These are phyloP conservation scores for Neolentinus lepideus DNA, from an alignment of 1,284 basidiomycete species.

Conservation along the genomic window DNA sequence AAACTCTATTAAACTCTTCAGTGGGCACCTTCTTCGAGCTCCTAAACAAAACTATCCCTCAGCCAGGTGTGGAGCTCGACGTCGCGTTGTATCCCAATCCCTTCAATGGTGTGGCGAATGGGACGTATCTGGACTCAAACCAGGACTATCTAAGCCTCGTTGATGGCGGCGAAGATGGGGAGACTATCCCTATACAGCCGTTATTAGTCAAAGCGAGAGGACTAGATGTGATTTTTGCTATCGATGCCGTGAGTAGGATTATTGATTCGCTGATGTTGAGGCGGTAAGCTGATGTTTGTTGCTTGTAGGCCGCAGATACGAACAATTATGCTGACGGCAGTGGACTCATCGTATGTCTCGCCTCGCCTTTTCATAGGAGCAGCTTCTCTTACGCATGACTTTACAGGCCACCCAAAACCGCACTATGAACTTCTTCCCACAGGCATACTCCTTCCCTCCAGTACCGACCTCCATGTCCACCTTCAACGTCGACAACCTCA, in stretches of 20 bases:
- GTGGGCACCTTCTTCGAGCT: constrained; percentile 35
- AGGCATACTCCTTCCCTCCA: constrained; percentile 46
- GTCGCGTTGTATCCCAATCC: constrained; percentile 22
- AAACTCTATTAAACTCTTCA: constrained; percentile 30
- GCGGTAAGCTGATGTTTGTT: neutral
- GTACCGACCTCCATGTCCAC: constrained; percentile 43
- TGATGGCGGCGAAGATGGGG: constrained; percentile 51
- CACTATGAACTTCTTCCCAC: constrained; percentile 30
- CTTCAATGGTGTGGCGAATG: constrained; percentile 40
- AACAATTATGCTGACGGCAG: constrained; percentile 46
- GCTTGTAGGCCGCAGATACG: neutral
- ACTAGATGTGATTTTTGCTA: constrained; percentile 61
- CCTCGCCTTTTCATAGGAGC: constrained; percentile 29
- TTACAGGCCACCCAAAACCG: constrained; percentile 30
- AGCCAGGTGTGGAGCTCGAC: neutral
- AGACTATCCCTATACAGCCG: constrained; percentile 61
- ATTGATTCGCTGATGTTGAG: neutral
- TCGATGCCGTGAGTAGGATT: constrained; percentile 34
- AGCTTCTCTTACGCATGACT: constrained; percentile 18
- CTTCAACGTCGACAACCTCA: constrained; percentile 58
- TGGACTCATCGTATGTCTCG: constrained; percentile 49
- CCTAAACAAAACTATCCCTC: constrained; percentile 34
- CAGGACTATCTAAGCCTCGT: constrained; percentile 42
- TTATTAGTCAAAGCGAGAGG: constrained; percentile 55
- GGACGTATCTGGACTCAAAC: constrained; percentile 35